Evolutionary conservation across 2,329 filamentous ascomycete species (phyloP).

Genomic region (Paracorniculantispora psalliotae): DNA sequence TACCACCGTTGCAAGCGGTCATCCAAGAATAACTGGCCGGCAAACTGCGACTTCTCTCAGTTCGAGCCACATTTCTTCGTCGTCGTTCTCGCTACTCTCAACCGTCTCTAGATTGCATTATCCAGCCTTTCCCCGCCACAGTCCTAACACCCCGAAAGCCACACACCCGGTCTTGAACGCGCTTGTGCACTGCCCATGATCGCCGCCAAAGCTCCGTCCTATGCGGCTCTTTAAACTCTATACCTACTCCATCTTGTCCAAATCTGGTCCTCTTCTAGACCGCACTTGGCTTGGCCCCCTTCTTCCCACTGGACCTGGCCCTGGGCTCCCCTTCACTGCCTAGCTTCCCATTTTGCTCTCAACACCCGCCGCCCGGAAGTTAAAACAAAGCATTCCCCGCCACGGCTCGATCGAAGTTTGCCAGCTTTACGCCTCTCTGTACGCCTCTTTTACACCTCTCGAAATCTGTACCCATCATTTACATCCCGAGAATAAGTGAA

Average conservation of each 20-base stretch:
- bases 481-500: neutral
- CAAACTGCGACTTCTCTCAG: neutral
- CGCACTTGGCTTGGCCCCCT: neutral
- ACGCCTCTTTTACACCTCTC: neutral
- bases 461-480: neutral
- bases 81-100: neutral
- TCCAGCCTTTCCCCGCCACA: neutral
- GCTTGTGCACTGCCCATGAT: constrained; percentile 11
- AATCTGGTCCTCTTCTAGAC: constrained; percentile 14
- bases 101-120: neutral
- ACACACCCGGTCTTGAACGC: neutral
- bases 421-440: neutral
- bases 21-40: neutral
- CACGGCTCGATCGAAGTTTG: constrained; percentile 12
- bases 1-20: constrained; percentile 1
- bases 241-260: constrained; percentile 14
- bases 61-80: neutral
- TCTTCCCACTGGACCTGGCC: constrained; percentile 1
- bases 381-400: constrained; percentile 13
- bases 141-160: neutral
- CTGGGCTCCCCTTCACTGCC: neutral
- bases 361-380: constrained; percentile 11
- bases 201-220: constrained; percentile 7
- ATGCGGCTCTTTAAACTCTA: constrained; percentile 15
- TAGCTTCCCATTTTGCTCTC: constrained; percentile 10